These are phyloP conservation scores for Tubosaeta sp. DNA, from an alignment of 768 basidiomycete genomes.

Conservation along the genomic window DNA sequence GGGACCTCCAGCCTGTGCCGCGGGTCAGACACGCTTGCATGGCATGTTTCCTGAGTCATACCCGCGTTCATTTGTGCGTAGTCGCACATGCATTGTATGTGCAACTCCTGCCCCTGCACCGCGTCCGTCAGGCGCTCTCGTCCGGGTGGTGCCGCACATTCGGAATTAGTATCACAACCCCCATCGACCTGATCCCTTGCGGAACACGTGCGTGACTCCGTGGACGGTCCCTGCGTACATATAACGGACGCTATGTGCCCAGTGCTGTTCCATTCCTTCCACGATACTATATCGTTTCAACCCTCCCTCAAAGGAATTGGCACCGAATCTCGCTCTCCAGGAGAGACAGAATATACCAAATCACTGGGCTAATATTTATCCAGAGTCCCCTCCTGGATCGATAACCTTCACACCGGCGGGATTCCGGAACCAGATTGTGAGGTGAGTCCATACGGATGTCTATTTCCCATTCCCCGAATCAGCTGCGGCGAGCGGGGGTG, in stretches of 20 bases:
- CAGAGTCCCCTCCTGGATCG: not conserved
- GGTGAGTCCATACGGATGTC: conserved; percentile 10
- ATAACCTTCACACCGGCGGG: conserved; percentile 1
- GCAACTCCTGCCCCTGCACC: conserved; percentile 16
- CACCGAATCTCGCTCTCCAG: not conserved
- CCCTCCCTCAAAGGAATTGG: not conserved
- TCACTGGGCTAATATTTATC: conserved; percentile 2
- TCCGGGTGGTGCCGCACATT: not conserved
- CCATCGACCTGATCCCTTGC: conserved; percentile 10
- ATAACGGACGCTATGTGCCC: conserved; percentile 15
- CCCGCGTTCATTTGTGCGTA: conserved; percentile 13
- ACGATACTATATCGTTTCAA: conserved; percentile 7
- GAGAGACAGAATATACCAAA: not conserved
- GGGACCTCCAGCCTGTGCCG: not conserved
- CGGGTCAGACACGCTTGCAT: conserved; percentile 4
- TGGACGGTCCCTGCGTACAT: conserved; percentile 14
- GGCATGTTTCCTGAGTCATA: conserved; percentile 11
- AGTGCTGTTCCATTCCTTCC: conserved; percentile 9
- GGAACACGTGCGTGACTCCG: conserved; percentile 11
- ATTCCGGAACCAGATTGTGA: conserved; percentile 1
- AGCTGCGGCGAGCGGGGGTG: conserved; percentile 18
- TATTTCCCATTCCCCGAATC: conserved; percentile 9
- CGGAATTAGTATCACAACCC: conserved; percentile 2
- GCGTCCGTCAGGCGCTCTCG: conserved; percentile 15
- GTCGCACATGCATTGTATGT: conserved; percentile 11